Evolutionary conservation across 2,329 filamentous ascomycete genomes (phyloP).

Genomic region (Gnomoniopsis sp.): DNA sequence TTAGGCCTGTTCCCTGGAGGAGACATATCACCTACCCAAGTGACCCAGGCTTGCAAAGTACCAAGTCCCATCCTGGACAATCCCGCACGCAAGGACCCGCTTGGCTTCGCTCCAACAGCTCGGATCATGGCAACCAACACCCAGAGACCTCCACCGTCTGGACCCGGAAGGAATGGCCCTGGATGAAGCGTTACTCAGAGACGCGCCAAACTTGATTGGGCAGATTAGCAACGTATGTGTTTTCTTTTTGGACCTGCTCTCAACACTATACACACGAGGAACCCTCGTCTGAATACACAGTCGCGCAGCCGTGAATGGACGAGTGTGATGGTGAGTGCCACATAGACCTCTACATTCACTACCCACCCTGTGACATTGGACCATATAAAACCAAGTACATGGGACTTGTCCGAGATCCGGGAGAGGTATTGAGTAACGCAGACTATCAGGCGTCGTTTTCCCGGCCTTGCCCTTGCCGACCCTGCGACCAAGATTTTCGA

Average conservation of each 20-base stretch:
- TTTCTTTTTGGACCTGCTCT: neutral
- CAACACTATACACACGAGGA: neutral
- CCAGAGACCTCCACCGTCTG: constrained; percentile 2
- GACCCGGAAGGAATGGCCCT: neutral
- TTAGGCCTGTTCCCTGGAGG: neutral
- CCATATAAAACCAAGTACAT: constrained; percentile 3
- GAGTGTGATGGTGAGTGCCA: neutral
- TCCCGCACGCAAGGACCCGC: constrained; percentile 19
- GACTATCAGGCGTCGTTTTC: constrained; percentile 1
- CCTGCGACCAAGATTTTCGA: constrained; percentile 15
- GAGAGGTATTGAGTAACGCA: constrained; percentile 10
- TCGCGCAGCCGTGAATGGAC: neutral
- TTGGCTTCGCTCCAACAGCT: neutral
- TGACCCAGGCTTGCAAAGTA: neutral
- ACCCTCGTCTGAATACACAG: neutral
- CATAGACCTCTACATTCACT: neutral
- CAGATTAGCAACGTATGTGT: neutral
- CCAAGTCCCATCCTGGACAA: constrained; percentile 16
- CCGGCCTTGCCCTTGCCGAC: constrained; percentile 11
- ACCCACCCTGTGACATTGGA: constrained; percentile 14
- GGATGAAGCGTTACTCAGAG: neutral
- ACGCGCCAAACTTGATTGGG: neutral
- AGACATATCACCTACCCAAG: neutral
- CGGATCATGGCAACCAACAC: neutral
- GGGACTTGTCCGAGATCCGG: constrained; percentile 10